phyloP scores from a whole-genome alignment of 352 stramenopile genomes.

The Globisporangium mamillatum region DNA sequence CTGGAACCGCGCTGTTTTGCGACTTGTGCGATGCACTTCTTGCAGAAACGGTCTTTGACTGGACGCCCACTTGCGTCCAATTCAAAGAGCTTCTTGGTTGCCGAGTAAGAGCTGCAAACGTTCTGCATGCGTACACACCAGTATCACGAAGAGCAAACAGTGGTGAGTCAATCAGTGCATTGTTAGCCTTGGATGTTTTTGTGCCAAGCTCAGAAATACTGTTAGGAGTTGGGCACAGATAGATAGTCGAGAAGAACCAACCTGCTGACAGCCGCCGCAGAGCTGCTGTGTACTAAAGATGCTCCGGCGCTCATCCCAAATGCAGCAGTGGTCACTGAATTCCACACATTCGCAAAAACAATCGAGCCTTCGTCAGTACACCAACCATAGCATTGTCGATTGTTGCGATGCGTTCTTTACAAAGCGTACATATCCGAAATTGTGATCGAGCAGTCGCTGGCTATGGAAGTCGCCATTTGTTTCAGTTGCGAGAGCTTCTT shows the following conservation, averaged over 20 bases:
- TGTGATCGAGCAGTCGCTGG: too few species aligned
- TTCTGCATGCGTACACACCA: conserved; percentile 18
- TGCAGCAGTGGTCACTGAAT: background rate
- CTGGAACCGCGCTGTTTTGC: conserved; percentile 9
- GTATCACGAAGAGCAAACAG: too few species aligned
- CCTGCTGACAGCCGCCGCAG: conserved; percentile 32
- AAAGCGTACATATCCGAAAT: too few species aligned
- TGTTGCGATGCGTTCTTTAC: too few species aligned
- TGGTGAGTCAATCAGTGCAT: too few species aligned
- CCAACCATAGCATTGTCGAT: too few species aligned
- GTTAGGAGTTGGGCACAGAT: background rate
- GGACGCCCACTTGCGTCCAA: conserved; percentile 34
- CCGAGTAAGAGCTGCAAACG: conserved; percentile 44
- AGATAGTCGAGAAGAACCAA: conserved; percentile 1
- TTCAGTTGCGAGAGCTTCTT: too few species aligned
- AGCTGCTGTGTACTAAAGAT: background rate
- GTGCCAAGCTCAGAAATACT: too few species aligned
- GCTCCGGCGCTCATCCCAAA: background rate
- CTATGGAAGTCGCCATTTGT: too few species aligned
- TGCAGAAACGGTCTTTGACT: conserved; percentile 43
- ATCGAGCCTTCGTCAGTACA: too few species aligned
- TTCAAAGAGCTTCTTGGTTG: conserved; percentile 44
- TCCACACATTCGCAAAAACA: background rate
- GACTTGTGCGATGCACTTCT: conserved; percentile 32
- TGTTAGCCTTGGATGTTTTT: too few species aligned